phyloP scores from a whole-genome alignment of 208 protist species.

The Crithidia expoeki region DNA sequence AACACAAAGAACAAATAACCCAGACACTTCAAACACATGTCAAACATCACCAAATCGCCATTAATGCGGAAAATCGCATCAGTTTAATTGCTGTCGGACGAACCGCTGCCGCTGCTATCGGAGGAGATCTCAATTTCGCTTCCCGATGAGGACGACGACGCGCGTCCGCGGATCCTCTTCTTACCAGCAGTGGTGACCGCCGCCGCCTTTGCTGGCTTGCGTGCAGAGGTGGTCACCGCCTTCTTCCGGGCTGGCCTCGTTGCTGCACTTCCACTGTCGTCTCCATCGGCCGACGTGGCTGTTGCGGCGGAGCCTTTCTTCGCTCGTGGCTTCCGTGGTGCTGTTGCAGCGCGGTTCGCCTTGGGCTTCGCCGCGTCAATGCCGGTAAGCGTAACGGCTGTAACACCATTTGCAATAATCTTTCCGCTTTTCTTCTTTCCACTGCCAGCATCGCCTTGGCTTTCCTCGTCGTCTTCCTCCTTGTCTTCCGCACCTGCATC shows the following conservation, averaged over 20 bases:
- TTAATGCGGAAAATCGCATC: no score
- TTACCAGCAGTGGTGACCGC: neutral
- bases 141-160: slow-evolving; percentile 2
- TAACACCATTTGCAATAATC: slow-evolving; percentile 26
- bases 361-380: slow-evolving; percentile 12
- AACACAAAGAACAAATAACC: no score
- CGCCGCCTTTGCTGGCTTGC: slow-evolving; percentile 26
- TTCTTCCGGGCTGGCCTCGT: slow-evolving; percentile 34
- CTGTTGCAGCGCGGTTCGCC: slow-evolving; percentile 3
- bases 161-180: slow-evolving; percentile 11
- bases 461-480: slow-evolving; percentile 31
- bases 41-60: neutral
- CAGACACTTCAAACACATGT: neutral
- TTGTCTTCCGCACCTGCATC: slow-evolving; percentile 12
- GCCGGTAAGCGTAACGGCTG: slow-evolving; percentile 16
- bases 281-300: neutral
- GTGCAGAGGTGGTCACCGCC: slow-evolving; percentile 19
- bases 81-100: slow-evolving; percentile 17
- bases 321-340: slow-evolving; percentile 25
- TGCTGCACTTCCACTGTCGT: neutral
- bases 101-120: slow-evolving; percentile 8
- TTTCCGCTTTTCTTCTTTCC: slow-evolving; percentile 23
- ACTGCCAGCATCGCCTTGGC: neutral
- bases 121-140: slow-evolving; percentile 24
- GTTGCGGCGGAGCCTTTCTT: slow-evolving; percentile 22